A percentile compares a stretch with the other conserved stretches of the same genome.
Evolutionary conservation across 352 stramenopile species (phyloP).

Genomic region (Peronosclerospora sorghi): DNA sequence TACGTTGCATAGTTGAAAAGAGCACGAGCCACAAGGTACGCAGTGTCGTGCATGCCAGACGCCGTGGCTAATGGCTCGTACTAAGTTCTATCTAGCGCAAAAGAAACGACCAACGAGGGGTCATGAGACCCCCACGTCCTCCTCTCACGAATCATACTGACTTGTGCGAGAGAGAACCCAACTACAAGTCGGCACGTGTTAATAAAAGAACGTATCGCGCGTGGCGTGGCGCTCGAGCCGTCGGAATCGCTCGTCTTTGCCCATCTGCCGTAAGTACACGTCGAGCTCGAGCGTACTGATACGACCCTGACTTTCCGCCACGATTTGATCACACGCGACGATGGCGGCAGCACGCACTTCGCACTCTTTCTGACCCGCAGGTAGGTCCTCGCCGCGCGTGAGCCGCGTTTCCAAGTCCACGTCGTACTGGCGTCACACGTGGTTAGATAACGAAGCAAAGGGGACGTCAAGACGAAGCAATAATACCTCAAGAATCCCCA

Average conservation of each 20-base stretch:
- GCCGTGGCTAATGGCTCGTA: too few relatives aligned
- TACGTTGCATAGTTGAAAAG: too few relatives aligned
- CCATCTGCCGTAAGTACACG: slow-evolving; percentile 65
- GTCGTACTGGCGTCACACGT: slow-evolving; percentile 30
- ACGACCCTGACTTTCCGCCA: slow-evolving; percentile 37
- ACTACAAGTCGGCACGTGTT: too few relatives aligned
- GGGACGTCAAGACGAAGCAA: neutral
- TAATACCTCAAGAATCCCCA: slow-evolving; percentile 59
- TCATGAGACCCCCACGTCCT: too few relatives aligned
- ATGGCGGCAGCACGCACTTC: slow-evolving; percentile 55
- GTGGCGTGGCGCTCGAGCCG: slow-evolving; percentile 60
- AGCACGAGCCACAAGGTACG: too few relatives aligned
- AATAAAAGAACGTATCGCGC: slow-evolving; percentile 64
- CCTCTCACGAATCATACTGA: too few relatives aligned
- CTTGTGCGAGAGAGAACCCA: too few relatives aligned
- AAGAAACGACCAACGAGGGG: too few relatives aligned
- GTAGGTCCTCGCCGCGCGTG: slow-evolving; percentile 35
- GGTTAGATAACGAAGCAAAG: neutral
- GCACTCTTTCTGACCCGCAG: slow-evolving; percentile 34
- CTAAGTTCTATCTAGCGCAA: too few relatives aligned
- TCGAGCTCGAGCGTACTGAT: slow-evolving; percentile 37
- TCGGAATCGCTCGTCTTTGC: slow-evolving; percentile 64
- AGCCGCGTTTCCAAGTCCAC: slow-evolving; percentile 37
- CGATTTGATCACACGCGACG: slow-evolving; percentile 60
- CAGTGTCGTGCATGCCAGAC: too few relatives aligned